A percentile compares a stretch with the other conserved stretches of the same genome.
Evolutionary conservation across 2,329 filamentous ascomycete genomes (phyloP).

Genomic region (Nothophaeocryptopus gaeumannii): DNA sequence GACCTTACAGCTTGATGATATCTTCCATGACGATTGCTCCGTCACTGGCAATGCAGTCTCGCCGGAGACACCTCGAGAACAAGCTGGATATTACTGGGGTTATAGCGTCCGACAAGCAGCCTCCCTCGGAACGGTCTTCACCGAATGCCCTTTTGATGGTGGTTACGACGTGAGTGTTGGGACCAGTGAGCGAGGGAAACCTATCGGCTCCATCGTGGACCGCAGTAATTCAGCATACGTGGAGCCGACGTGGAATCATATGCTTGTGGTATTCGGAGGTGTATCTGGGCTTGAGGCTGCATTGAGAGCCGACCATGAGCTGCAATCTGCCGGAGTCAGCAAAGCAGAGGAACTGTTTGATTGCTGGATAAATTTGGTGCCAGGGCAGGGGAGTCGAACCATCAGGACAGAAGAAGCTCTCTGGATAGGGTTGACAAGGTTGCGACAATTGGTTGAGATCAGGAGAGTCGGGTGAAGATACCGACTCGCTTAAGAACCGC

Average conservation of each 20-base stretch:
- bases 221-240: slow-evolving; percentile 47
- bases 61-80: slow-evolving; percentile 66
- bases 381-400: slow-evolving; percentile 75
- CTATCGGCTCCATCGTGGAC: slow-evolving; percentile 31
- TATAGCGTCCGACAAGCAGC: slow-evolving; percentile 66
- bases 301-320: slow-evolving; percentile 58
- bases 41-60: slow-evolving; percentile 48
- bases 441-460: slow-evolving; percentile 49
- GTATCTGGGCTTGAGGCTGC: slow-evolving; percentile 76
- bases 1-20: slow-evolving; percentile 63
- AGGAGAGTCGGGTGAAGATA: slow-evolving; percentile 13
- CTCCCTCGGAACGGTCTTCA: slow-evolving; percentile 71
- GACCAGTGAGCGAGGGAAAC: slow-evolving; percentile 71
- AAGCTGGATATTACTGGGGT: slow-evolving; percentile 84
- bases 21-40: slow-evolving; percentile 29
- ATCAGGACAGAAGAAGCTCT: slow-evolving; percentile 83
- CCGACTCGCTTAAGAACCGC: too few relatives aligned
- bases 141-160: slow-evolving; percentile 68
- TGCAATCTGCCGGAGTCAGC: slow-evolving; percentile 61
- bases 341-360: slow-evolving; percentile 73
- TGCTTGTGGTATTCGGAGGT: slow-evolving; percentile 77
- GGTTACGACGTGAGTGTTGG: slow-evolving; percentile 83
- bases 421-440: slow-evolving; percentile 68
- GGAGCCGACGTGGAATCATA: slow-evolving; percentile 53
- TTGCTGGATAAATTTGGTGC: slow-evolving; percentile 77